phyloP scores from a whole-genome alignment of 768 basidiomycete species.

The Polyporus arcularius region DNA sequence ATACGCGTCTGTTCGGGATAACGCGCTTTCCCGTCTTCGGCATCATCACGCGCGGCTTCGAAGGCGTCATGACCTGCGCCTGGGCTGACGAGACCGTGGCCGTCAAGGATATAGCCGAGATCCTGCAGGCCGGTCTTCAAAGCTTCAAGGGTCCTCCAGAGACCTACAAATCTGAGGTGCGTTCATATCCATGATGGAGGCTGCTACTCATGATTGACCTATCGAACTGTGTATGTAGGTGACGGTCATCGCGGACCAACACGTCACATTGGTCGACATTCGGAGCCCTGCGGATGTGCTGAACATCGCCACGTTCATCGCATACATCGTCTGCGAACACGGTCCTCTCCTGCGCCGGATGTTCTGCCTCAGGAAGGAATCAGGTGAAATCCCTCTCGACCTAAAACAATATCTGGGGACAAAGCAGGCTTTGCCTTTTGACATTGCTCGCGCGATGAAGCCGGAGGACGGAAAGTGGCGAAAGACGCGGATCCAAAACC shows the following conservation, averaged over 20 bases:
- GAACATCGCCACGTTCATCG: neutral
- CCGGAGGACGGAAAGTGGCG: too few relatives aligned
- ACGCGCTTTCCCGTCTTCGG: neutral
- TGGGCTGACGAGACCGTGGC: neutral
- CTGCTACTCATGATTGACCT: too few relatives aligned
- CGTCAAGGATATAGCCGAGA: neutral
- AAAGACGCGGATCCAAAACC: too few relatives aligned
- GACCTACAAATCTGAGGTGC: too few relatives aligned
- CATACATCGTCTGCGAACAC: neutral
- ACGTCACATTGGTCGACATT: neutral
- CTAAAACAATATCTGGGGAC: too few relatives aligned
- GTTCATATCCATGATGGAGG: too few relatives aligned
- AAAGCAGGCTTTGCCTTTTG: too few relatives aligned
- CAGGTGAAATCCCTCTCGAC: too few relatives aligned
- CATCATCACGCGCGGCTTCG: neutral
- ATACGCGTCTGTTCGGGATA: neutral
- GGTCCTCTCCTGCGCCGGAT: neutral
- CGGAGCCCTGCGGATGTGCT: neutral
- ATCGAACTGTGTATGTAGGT: neutral
- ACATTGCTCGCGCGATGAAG: too few relatives aligned
- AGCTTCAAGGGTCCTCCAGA: too few relatives aligned
- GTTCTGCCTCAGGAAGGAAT: neutral
- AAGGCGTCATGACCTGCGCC: neutral
- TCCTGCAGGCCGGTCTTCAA: too few relatives aligned
- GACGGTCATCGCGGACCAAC: neutral